These are phyloP conservation scores for Powellomyces hirtus DNA, from an alignment of 192 early-diverging fungal genomes.

Conservation along the genomic window DNA sequence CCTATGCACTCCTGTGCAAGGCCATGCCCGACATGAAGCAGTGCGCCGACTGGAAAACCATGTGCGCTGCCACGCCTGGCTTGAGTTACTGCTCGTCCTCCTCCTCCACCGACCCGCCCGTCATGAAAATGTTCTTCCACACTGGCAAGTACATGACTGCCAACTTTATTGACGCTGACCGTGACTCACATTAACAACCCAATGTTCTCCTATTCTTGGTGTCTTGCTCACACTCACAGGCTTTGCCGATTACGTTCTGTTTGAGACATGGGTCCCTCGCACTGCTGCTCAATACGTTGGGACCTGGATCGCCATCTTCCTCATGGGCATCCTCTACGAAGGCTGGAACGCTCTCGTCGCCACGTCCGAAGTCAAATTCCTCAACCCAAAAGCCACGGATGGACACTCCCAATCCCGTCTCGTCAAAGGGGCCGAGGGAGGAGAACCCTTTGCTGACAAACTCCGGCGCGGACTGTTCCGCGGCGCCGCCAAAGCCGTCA, in stretches of 20 bases:
- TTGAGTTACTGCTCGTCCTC: constrained; percentile 3
- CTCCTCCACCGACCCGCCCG: constrained; percentile 30
- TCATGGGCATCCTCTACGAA: constrained; percentile 51
- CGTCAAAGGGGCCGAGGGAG: neutral
- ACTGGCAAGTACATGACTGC: constrained; percentile 12
- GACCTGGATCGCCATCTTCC: constrained; percentile 53
- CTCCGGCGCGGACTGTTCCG: constrained; percentile 30
- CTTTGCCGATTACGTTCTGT: constrained; percentile 60
- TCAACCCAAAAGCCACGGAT: neutral
- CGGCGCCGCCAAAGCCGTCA: constrained; percentile 39
- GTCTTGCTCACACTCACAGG: neutral
- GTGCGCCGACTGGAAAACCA: constrained; percentile 46
- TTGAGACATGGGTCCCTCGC: constrained; percentile 59
- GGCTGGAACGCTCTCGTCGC: constrained; percentile 36
- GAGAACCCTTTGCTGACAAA: neutral
- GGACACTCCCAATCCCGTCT: neutral
- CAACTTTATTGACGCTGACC: neutral
- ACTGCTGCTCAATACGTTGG: constrained; percentile 49
- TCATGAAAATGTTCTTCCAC: constrained; percentile 71
- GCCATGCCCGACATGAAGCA: constrained; percentile 65
- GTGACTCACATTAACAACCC: neutral
- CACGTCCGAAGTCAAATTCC: constrained; percentile 30
- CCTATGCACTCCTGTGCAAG: constrained; percentile 58
- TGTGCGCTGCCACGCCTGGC: constrained; percentile 42
- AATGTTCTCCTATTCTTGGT: neutral